Base-by-base conservation (phyloP, 768 basidiomycete species). In the Phanerodontia chrysosporium region DNA sequence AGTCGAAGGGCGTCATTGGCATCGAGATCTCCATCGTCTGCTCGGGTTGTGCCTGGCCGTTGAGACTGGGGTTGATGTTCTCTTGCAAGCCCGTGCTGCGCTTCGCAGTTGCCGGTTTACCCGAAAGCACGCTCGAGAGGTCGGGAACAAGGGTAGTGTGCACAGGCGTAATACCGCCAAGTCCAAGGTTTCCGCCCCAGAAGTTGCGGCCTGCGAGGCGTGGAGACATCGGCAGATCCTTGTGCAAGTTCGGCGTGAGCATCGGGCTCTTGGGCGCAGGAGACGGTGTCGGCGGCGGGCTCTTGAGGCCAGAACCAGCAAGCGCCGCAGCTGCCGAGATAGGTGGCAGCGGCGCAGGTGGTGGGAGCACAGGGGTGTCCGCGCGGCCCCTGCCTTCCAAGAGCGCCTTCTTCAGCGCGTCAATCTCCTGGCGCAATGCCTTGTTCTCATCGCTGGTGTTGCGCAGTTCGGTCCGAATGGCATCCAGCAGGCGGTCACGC, bases 401-500 rank as follows among this genome's bases (percentile, higher is more conserved):
- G 39, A 93, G 80, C 25, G 86, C 82, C 55, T 81, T 84, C 75
- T 93, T 92, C 65, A 93, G 79, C 2, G 85, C 76, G 0, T 79
- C 73, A 51, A 93, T 85, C 72, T 92, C 91, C 65, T 89, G 84
- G 0, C 90, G 80, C 28, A 97, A 77, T 3, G 92, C 94, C 18
- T 81, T 72, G 69, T 96, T 96, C 76, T 98, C 95, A 1, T 82
- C 84, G 69, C 83, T 83, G 24, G 85, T 86, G 0, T 83, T 82
- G 36, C 90, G 90, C 21, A 97, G 83, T 69, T 98, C 92, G 14
- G 83, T 76, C 52, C 90, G 85, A 72, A 95, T 92, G 30, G 89
- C 88, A 62, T 91, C 89, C 63, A 99, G 88, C 61, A 98, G 83
- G 21, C 83, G 80, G 76, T 99, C 96, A 27, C 96, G 85, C 69